Evolutionary conservation across 2,329 filamentous ascomycete genomes (phyloP).

Genomic region (Sporothrix schenckii): DNA sequence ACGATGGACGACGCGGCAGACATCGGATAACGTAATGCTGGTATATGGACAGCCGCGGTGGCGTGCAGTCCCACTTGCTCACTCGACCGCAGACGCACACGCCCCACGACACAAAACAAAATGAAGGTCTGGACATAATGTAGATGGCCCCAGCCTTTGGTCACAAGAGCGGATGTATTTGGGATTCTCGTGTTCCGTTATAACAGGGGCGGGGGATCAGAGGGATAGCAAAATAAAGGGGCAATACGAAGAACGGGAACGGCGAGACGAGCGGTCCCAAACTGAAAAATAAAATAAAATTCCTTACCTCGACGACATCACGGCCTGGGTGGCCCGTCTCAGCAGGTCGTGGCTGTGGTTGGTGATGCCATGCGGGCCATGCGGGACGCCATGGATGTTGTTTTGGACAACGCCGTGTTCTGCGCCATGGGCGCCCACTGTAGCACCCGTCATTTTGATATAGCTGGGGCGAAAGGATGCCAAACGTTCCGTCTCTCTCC

Average conservation of each 20-base stretch:
- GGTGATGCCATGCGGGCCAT: slow-evolving; percentile 39
- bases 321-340: slow-evolving; percentile 62
- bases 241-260: background rate
- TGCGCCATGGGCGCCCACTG: slow-evolving; percentile 42
- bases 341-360: slow-evolving; percentile 55
- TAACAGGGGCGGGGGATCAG: background rate
- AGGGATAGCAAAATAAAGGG: background rate
- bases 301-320: slow-evolving; percentile 64
- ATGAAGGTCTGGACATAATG: background rate
- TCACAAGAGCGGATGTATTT: background rate
- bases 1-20: background rate
- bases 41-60: background rate
- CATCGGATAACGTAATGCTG: background rate
- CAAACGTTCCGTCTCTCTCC: background rate
- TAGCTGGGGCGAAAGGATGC: background rate
- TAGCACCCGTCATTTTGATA: slow-evolving; percentile 54
- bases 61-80: background rate
- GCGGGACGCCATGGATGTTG: background rate
- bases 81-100: background rate
- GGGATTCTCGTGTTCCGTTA: background rate
- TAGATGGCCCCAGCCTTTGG: background rate
- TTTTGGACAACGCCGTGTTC: slow-evolving; percentile 13
- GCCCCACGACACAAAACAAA: background rate
- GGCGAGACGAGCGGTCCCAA: too few species aligned
- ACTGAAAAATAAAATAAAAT: slow-evolving; percentile 11